Evolutionary conservation across 1,284 basidiomycete species (phyloP).

Genomic region (Irpex lacteus): DNA sequence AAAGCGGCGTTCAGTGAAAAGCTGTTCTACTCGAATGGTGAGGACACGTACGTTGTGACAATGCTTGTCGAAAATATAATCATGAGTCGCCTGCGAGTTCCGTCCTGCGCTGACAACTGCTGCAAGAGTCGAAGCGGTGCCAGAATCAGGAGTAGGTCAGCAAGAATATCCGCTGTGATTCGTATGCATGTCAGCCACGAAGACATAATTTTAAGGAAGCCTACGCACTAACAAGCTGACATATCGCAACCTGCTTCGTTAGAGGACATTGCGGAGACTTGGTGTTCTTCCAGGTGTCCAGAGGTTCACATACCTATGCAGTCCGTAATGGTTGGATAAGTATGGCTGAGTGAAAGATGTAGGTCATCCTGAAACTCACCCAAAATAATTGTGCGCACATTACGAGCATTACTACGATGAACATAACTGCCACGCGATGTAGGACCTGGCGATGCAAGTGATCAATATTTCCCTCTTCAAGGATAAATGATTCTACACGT

Average conservation of each 20-base stretch:
- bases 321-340: background rate
- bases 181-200: too few species aligned
- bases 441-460: constrained; percentile 17
- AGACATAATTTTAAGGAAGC: background rate
- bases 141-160: too few species aligned
- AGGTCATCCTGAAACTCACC: constrained; percentile 11
- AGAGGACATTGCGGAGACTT: constrained; percentile 36
- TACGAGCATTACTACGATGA: constrained; percentile 29
- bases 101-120: too few species aligned
- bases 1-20: too few species aligned
- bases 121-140: too few species aligned
- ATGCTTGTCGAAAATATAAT: too few species aligned
- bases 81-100: too few species aligned
- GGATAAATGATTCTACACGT: background rate
- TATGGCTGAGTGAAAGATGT: background rate
- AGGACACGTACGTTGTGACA: too few species aligned
- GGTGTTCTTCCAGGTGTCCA: constrained; percentile 32
- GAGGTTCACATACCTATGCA: constrained; percentile 31
- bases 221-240: constrained; percentile 37
- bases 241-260: constrained; percentile 34
- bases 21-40: too few species aligned
- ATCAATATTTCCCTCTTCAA: constrained; percentile 14
- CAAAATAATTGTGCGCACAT: constrained; percentile 38
- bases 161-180: too few species aligned
- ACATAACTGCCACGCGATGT: constrained; percentile 28